Conservation (phyloP, 495 filamentous ascomycete genomes). For the Acidiella bohemica region DNA sequence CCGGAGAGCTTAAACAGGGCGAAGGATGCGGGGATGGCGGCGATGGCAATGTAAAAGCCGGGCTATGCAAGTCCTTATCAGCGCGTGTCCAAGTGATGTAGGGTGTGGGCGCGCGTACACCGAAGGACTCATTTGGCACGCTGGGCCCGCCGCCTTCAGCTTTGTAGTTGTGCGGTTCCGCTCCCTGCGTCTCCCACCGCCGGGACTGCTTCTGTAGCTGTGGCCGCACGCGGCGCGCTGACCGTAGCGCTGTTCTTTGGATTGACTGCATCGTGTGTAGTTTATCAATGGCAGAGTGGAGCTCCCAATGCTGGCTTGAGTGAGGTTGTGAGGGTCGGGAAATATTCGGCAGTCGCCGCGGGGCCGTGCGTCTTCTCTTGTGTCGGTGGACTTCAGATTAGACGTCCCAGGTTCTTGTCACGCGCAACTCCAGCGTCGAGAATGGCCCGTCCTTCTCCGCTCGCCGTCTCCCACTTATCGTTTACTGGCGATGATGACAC, state of each 20-base stretch:
- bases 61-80: conserved; percentile 32
- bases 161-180: conserved; percentile 2
- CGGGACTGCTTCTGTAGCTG: conserved; percentile 22
- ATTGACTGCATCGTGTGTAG: conserved; percentile 30
- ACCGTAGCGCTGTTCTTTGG: conserved; percentile 24
- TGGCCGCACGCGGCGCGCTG: conserved; percentile 22
- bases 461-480: too few relatives aligned
- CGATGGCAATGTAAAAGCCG: conserved; percentile 53
- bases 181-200: conserved; percentile 20
- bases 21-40: conserved; percentile 41
- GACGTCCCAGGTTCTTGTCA: too few relatives aligned
- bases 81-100: conserved; percentile 10
- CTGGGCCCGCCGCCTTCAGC: conserved; percentile 7
- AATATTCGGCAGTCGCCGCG: too few relatives aligned
- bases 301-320: too few relatives aligned
- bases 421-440: too few relatives aligned
- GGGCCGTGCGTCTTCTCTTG: too few relatives aligned
- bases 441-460: too few relatives aligned
- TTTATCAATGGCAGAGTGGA: too few relatives aligned
- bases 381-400: too few relatives aligned
- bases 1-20: conserved; percentile 43
- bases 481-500: too few relatives aligned
- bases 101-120: conserved; percentile 36
- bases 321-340: too few relatives aligned
- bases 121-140: conserved; percentile 43